Percentiles rank a stretch among this genome's conserved stretches.
These are phyloP conservation scores for Pseudoperonospora humuli DNA, from an alignment of 352 stramenopile genomes.

Conservation along the genomic window DNA sequence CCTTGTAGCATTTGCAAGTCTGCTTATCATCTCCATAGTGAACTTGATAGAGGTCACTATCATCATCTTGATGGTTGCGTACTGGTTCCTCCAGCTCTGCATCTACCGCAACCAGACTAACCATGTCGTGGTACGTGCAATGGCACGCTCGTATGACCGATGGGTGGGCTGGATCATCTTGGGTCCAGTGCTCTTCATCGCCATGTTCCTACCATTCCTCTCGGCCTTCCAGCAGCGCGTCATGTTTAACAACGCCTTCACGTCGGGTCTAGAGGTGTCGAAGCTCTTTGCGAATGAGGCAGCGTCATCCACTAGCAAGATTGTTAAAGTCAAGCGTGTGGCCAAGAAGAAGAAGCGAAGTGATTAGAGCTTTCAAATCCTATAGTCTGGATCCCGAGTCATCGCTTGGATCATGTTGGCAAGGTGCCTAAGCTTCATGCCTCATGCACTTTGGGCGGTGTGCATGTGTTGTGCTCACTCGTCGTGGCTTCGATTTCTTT, in stretches of 20 bases:
- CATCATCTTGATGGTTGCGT: slow-evolving; percentile 61
- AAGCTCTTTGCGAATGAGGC: slow-evolving; percentile 86
- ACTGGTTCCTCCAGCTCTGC: slow-evolving; percentile 81
- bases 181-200: slow-evolving; percentile 78
- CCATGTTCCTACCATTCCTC: slow-evolving; percentile 87
- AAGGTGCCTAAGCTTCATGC: no score
- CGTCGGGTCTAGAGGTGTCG: slow-evolving; percentile 76
- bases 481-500: no score
- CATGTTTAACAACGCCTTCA: slow-evolving; percentile 89
- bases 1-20: slow-evolving; percentile 38
- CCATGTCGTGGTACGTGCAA: slow-evolving; percentile 70
- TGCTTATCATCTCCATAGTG: slow-evolving; percentile 59
- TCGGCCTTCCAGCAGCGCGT: slow-evolving; percentile 81
- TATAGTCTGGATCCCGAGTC: neutral
- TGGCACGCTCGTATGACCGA: slow-evolving; percentile 71
- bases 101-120: slow-evolving; percentile 70
- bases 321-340: slow-evolving; percentile 82
- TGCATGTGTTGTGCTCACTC: neutral
- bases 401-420: neutral
- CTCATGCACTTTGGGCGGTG: no score
- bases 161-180: slow-evolving; percentile 86
- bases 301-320: slow-evolving; percentile 51
- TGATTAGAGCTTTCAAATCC: slow-evolving; percentile 18
- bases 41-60: slow-evolving; percentile 71
- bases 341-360: slow-evolving; percentile 84